These are phyloP conservation scores for Intubia oerlemansii DNA, from an alignment of 2,329 filamentous ascomycete genomes.

Conservation along the genomic window DNA sequence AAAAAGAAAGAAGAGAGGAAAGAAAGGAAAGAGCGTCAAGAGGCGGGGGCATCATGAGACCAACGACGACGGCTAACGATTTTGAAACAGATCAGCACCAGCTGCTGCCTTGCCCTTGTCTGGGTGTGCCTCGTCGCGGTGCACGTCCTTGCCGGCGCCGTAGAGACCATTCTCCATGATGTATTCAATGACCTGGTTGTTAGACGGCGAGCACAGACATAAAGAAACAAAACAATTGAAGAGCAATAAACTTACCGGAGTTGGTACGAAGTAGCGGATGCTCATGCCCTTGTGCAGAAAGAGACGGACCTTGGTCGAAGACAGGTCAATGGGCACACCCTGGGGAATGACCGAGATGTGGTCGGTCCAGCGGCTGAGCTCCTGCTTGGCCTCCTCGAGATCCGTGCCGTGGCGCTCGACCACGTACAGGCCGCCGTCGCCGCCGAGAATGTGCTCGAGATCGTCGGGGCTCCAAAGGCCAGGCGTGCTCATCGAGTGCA, in stretches of 20 bases:
- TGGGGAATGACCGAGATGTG: conserved; percentile 80
- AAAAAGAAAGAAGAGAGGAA: no score
- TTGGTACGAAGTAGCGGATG: conserved; percentile 39
- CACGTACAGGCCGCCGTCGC: conserved; percentile 64
- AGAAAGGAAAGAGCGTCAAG: no score
- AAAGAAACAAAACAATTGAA: neutral
- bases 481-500: conserved; percentile 55
- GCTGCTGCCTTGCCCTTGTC: conserved; percentile 1
- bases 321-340: conserved; percentile 70
- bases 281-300: conserved; percentile 65
- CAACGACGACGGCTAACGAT: neutral
- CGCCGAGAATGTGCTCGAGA: conserved; percentile 68
- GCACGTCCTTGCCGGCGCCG: conserved; percentile 5
- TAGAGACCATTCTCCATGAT: conserved; percentile 6
- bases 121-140: neutral
- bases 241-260: conserved; percentile 3
- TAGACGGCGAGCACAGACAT: neutral
- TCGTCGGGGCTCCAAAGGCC: conserved; percentile 71
- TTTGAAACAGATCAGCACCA: conserved; percentile 1
- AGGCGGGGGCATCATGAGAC: no score
- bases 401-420: conserved; percentile 79
- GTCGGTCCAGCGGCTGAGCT: conserved; percentile 59
- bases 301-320: conserved; percentile 58
- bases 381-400: conserved; percentile 63
- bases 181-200: conserved; percentile 7